Percentiles rank a stretch among this genome's conserved stretches.
Evolutionary conservation across 1,284 basidiomycete genomes (phyloP).

Genomic region (Ceratobasidium theobromae): DNA sequence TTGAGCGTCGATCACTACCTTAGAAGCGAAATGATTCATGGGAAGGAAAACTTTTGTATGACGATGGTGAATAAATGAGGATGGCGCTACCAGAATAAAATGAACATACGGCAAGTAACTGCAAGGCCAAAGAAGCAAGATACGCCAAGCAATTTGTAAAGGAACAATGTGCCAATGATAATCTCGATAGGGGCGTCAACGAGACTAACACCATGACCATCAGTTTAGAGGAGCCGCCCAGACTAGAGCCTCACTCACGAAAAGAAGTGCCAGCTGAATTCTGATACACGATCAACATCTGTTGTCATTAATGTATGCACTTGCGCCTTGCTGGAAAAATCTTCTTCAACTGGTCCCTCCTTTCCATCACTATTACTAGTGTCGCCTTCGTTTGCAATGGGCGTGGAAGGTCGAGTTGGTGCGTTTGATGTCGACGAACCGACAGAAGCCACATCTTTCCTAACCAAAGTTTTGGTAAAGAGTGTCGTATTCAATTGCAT

Average conservation of each 20-base stretch:
- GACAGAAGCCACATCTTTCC: constrained; percentile 80
- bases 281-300: constrained; percentile 86
- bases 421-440: constrained; percentile 17
- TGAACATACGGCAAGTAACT: constrained; percentile 58
- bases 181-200: constrained; percentile 87
- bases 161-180: constrained; percentile 73
- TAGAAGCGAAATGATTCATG: constrained; percentile 83
- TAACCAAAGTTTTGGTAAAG: constrained; percentile 85
- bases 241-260: constrained; percentile 49
- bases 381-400: constrained; percentile 39
- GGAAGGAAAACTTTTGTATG: constrained; percentile 66
- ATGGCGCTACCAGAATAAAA: not conserved
- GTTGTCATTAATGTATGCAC: constrained; percentile 88
- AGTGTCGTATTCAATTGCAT: constrained; percentile 84
- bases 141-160: constrained; percentile 70
- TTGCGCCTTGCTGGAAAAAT: constrained; percentile 87
- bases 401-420: constrained; percentile 35
- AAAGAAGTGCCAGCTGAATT: constrained; percentile 80
- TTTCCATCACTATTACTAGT: constrained; percentile 39
- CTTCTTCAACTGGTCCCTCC: constrained; percentile 52
- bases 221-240: not conserved
- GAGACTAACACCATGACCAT: constrained; percentile 38
- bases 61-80: not conserved
- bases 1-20: constrained; percentile 78
- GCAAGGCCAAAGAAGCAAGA: constrained; percentile 81